Evolutionary conservation across 2,329 filamentous ascomycete species (phyloP).

Genomic region (Epichloe typhina): DNA sequence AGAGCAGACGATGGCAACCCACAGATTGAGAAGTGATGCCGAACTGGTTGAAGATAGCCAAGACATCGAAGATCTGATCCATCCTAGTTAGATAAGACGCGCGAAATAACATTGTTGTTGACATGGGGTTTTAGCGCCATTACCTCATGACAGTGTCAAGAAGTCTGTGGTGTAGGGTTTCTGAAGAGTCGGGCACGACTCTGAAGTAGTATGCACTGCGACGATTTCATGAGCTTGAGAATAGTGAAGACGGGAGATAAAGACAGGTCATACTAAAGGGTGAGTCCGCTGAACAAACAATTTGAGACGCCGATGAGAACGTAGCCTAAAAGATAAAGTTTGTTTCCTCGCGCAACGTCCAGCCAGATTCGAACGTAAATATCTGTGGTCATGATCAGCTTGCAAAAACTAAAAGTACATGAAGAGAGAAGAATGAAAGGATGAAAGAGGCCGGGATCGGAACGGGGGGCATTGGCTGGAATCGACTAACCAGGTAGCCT

Average conservation of each 20-base stretch:
- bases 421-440: not conserved
- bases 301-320: not conserved
- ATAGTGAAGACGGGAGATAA: not conserved
- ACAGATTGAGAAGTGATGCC: not conserved
- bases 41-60: not conserved
- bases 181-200: not conserved
- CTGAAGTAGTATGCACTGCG: not conserved
- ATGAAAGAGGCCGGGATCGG: no score
- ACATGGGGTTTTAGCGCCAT: not conserved
- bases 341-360: not conserved
- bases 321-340: not conserved
- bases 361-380: conserved; percentile 2
- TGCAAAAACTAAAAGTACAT: not conserved
- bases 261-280: not conserved
- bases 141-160: conserved; percentile 1
- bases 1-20: not conserved
- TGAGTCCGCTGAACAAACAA: not conserved
- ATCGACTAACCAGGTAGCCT: not conserved
- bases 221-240: not conserved
- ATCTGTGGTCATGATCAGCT: not conserved
- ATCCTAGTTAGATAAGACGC: not conserved
- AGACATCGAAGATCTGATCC: not conserved
- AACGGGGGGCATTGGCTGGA: not conserved
- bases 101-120: not conserved
- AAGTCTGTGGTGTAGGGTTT: not conserved